Evolutionary conservation across 345 rosid species (phyloP), one percentile per base, ranked within the genome.

Genomic region (Moringa oleifera): DNA sequence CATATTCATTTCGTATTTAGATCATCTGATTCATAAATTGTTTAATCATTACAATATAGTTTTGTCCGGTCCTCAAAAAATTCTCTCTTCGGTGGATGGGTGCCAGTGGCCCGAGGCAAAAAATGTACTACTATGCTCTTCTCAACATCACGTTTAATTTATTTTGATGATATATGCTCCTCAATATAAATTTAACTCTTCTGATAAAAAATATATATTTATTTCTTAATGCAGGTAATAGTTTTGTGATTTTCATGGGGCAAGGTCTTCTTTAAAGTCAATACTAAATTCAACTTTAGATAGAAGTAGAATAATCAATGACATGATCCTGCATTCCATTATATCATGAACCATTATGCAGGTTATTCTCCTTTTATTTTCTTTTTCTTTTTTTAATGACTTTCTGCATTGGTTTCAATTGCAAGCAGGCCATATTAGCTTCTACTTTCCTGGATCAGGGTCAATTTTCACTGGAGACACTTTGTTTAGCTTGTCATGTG

Each of bases 401-500:
- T 4, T 68, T n/a, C 24, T 61, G 8, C 20, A 23, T 62, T 25
- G 25, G 33, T 51, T 58, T 49, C 41, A 46, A 45, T 54, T 50
- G 53, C 64, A 64, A 67, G 78, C 80, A 94, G 99, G 99, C 54
- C 99, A 94, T 62, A 79, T 94, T 60, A 94, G 99, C 78, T 90
- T 90, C 81, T 82, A 90, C 82, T 94, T 94, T 71, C 96, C 95
- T 21, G 83, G 89, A 69, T 82, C 99, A 31, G 89, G 89, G 37
- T 85, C 85, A 18, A 79, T 94, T 69, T 94, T 90, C 73, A 83
- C 96, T 6, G 99, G 99, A 70, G 96, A 94, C 77, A 80, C 95
- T 25, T 73, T 94, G 73, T 85, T 88, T 75, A 94, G 99, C 88
- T 82, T 94, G 80, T 88, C 97, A 0, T 94, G 99, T 71, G 99